Evolutionary conservation across 345 rosid species (phyloP), one percentile per base, ranked within the genome.

Genomic region (Adansonia digitata): DNA sequence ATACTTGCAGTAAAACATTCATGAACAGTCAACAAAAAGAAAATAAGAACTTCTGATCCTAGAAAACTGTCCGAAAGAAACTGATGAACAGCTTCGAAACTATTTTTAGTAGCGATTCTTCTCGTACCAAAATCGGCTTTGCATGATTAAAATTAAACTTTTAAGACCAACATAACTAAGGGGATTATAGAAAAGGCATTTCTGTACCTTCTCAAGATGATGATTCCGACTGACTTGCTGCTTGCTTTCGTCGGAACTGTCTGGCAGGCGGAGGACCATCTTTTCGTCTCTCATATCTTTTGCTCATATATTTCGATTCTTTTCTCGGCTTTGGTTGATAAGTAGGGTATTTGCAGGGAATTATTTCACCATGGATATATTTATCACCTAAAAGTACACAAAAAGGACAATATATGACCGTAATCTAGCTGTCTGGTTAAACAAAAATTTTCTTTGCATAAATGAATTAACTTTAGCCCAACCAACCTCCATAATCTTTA

Each of bases 401-500:
- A 35, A 48, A 24, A 74, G 39, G 4, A 55, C 24, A 53, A 26
- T 2, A 37, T 71, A 61, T 74, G 7, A 61, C 69, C 59, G 66
- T 35, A 66, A 62, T 62, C 42, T 6, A 45, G 14, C 10, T 68
- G 46, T 53, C 63, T 17, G 59, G 4, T 4, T 52, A 43, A 53
- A 43, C 17, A 43, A 60, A 8, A 81, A 57, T 71, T 18, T 65
- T 53, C 8, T 60, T 45, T 27, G 35, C 11, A 8, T 27, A 29
- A 71, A 20, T 49, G 5, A 29, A 10, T 43, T 51, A 62, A 46
- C 55, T 49, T 31, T 3, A 68, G 59, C 31, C 2, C 52, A n/a
- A 49, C 60, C 20, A 42, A 94, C 98, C 98, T 92, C 98, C 98
- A 71, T 94, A 94, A 80, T 94, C 98, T 77, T 94, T 94, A 86